phyloP scores from a whole-genome alignment of 75 land plant genomes.

The Selaginella moellendorffii region DNA sequence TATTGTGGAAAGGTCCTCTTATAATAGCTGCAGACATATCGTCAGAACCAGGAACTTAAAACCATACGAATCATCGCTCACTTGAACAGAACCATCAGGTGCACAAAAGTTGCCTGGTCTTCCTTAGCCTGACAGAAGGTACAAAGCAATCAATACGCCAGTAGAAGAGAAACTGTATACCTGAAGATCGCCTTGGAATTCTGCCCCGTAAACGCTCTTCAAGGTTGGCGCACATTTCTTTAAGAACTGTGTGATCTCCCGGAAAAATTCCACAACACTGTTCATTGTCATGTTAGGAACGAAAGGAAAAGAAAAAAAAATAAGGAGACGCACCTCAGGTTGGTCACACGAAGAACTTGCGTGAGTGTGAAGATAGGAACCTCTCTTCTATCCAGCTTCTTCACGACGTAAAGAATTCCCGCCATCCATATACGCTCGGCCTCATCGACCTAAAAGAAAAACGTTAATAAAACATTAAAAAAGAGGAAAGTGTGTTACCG shows the following conservation, averaged over 20 bases:
- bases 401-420: constrained; percentile 48
- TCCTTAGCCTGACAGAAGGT: constrained; percentile 44
- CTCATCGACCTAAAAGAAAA: constrained; percentile 49
- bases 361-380: constrained; percentile 33
- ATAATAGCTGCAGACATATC: constrained; percentile 6
- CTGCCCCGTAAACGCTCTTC: constrained; percentile 44
- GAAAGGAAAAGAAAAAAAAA: not conserved
- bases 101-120: constrained; percentile 56
- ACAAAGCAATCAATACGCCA: not conserved
- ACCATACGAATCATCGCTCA: not conserved
- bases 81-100: no score
- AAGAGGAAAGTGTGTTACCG: not conserved
- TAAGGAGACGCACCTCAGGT: constrained; percentile 39
- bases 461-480: not conserved
- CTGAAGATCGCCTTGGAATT: constrained; percentile 81
- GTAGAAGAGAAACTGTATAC: constrained; percentile 18
- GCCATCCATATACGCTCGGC: constrained; percentile 64
- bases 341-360: constrained; percentile 50
- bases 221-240: constrained; percentile 44
- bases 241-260: constrained; percentile 72
- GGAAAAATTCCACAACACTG: constrained; percentile 66
- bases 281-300: not conserved
- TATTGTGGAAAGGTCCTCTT: not conserved
- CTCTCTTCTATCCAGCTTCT: no score
- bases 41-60: not conserved